Evolutionary conservation across 495 filamentous ascomycete genomes (phyloP), one percentile per base, ranked within the genome.

Genomic region (Cairneyella variabilis): DNA sequence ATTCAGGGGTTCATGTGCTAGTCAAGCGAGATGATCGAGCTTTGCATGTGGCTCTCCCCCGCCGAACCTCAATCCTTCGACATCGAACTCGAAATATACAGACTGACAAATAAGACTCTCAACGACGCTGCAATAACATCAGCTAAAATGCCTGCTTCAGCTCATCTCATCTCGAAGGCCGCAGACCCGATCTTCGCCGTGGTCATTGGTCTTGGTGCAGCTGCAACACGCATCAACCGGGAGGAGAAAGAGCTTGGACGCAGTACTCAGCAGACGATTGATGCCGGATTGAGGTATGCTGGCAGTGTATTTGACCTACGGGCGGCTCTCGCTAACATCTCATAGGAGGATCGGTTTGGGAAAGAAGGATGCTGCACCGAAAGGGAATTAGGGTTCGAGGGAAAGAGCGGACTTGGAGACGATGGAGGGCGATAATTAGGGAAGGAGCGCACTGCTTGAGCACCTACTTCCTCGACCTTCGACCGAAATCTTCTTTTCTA

Each of bases 151-250:
- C 68, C 75, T 32, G 59, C 76, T 27, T 72, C 76, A 36, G 69
- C 70, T 3, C 75, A 79, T 60, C 75, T 82, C 53, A 79, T 82
- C 37, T 80, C 77, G 55, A 91, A 89, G 66, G 61, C 80, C 43
- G 82, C 79, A 18, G 93, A 98, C 64, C 93, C 92, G 17, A 62
- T 96, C 57, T 98, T 97, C 65, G 93, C 90, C 36, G 55, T 95
- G 36, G 68, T 79, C 46, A 92, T 97, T 63, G 93, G 86, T 10
- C 45, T 80, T 12, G 73, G 76, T 18, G 85, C 86, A 1, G 82
- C 84, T 9, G 71, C 70, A n/a, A 69, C 77, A 23, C 74, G 86
- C 56, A 84, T 98, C 66, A 87, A 84, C 58, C 86, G 91, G 21
- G 93, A 97, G 63, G 87, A 93, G 64, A 82, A 77, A 55, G 88